Evolutionary conservation across 2,329 filamentous ascomycete species (phyloP), one percentile per base, ranked within the genome.

Genomic region (Alternaria panax): DNA sequence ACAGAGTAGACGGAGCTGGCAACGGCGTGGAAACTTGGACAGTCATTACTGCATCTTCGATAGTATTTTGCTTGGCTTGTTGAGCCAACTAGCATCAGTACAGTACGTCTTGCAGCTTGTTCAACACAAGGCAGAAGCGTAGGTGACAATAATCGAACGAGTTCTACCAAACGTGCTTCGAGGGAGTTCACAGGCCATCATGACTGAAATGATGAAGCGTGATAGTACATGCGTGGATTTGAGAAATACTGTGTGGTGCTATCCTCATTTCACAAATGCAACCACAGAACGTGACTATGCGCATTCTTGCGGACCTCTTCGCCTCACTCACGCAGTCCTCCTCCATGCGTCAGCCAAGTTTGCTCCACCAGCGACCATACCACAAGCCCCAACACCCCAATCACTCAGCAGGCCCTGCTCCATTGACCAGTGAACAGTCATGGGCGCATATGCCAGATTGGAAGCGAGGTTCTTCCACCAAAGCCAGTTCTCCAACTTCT

Each of bases 381-480:
- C 89, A 52, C 87, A 80, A 24, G 86, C 69, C 0, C 87, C 88
- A 25, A 89, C 80, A 72, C 84, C 79, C 60, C 83, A 81, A 60
- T 89, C 86, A 34, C 84, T 83, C 54, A 91, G 77, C 9, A 88
- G 74, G 60, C 69, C 71, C 34, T 64, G 62, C 28, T 91, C 87
- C 40, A 89, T 77, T 70, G 92, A 90, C 90, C 91, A 97, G 80
- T 97, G 92, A 56, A 94, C 73, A 62, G 92, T 94, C 75, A 96
- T 82, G 30, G 93, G 92, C 56, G 91, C 87, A 88, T 92, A 96
- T 30, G 90, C 88, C 62, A 87, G 74, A 78, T 92, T 93, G 41
- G 88, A 85, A 20, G 88, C 82, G 53, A 94, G 79, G 72, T 89
- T 86, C 73, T 85, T 87, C 83, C 85, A 88, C 86, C 87, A 93